Evolutionary conservation across 2,329 filamentous ascomycete genomes (phyloP), one percentile per base, ranked within the genome.

Genomic region (Penicillium sp.): DNA sequence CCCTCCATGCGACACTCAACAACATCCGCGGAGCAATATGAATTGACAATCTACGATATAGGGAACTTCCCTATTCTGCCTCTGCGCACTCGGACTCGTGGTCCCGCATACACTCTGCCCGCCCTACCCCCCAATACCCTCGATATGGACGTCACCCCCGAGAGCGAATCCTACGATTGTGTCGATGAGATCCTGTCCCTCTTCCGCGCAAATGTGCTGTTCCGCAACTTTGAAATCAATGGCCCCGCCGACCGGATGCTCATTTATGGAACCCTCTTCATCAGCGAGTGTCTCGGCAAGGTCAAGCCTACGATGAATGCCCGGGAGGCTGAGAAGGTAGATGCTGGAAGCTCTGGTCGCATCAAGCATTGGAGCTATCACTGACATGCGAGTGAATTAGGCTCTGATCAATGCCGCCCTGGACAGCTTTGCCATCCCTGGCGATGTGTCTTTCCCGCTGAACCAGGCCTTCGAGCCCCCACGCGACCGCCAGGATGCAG

Each of bases 161-260:
- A 95, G 78, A 89, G 88, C 79, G 92, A 97, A 79, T 93, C 91
- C 74, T 98, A 98, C 84, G 95, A 99, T 82, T 91, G 95, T 65
- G 86, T 98, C 59, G 95, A 99, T 81, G 95, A 99, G 83, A 89
- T 96, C 56, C 86, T 99, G 59, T 86, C 89, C 13, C 87, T 98
- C 54, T 99, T 98, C 86, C 92, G 95, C 68, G 94, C 95, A 73
- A 98, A 99, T 84, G 97, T 94, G 63, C 94, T 99, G 81, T 99
- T 98, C 86, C 91, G 95, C 74, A 99, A 98, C 85, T 99, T 99
- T 74, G 95, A 98, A 84, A 96, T 98, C 83, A 94, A 97, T 81
- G 95, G 95, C 15, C 91, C 92, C 28, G 94, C 95, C 61, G 95
- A 99, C 81, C 87, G 95, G 44, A 88, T 98, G 74, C 85, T 99